Base-by-base conservation (phyloP, 495 filamentous ascomycete species). In the Talaromyces stipitatus region DNA sequence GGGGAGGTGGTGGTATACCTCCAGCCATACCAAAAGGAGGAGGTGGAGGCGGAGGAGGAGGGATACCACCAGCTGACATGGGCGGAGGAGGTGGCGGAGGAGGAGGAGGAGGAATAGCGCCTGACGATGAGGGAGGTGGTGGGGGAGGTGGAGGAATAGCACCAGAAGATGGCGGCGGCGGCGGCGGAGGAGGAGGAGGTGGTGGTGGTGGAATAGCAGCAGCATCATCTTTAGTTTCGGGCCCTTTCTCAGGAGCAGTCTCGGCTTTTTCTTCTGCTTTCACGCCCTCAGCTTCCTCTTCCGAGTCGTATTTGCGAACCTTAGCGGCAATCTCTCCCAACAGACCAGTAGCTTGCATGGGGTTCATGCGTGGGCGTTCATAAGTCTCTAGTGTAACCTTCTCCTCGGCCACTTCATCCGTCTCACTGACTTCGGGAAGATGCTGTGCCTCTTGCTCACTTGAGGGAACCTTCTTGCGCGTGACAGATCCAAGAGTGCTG, bases 321-420 rank as follows among this genome's bases (percentile, higher is more conserved):
- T 89, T 95, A 28, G 80, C 78, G 27, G 87, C 81, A 62, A 97
- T 87, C 67, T 97, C 92, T 59, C 81, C 85, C 14, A 96, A 74
- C 48, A 95, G 77, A 20, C 84, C 88, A 60, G 84, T 84, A 20
- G 86, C 83, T 64, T 92, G 86, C 62, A 81, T 79, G 36, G 85
- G 75, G 62, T 86, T 82, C 79, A 95, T 77, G 61, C 87, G 85
- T 9, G 89, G 90, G 47, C 87, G 82, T 63, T 80, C 84, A 61
- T 86, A 74, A 54, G 87, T 83, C 59, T 87, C 78, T 47, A 89
- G 61, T 51, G 85, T 79, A 24, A 87, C 83, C 65, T 82, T 86
- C 59, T 36, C 69, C 72, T 66, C 78, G 2, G 76, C 79, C 45
- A 77, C 81, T 55, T 76, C 79, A 47, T 76, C 73, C 12, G 58